Percentiles rank a stretch among this genome's conserved stretches.
Conservation (phyloP, 1,284 basidiomycete genomes). For the Omphalotus olearius region DNA sequence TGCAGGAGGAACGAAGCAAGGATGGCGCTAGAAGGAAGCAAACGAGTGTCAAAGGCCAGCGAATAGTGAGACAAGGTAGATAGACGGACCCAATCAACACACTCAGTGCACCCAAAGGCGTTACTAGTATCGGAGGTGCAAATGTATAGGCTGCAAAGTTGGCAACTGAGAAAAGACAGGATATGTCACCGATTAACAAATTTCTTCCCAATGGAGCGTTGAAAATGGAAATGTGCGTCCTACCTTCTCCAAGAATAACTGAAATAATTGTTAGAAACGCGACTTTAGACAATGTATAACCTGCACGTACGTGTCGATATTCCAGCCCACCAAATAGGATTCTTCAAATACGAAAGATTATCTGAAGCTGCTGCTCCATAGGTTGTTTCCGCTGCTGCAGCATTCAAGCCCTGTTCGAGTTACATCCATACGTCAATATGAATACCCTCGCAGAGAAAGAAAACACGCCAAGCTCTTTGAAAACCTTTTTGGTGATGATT, state of each 20-base stretch:
- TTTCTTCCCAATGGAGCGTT: neutral
- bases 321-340: constrained; percentile 98
- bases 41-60: constrained; percentile 14
- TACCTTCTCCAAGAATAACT: constrained; percentile 92
- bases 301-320: constrained; percentile 81
- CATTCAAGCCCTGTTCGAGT: constrained; percentile 68
- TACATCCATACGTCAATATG: neutral
- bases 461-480: constrained; percentile 14
- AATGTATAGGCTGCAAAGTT: constrained; percentile 99
- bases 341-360: constrained; percentile 82
- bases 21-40: constrained; percentile 59
- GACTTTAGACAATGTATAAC: constrained; percentile 9
- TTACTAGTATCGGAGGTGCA: constrained; percentile 95
- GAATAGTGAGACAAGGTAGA: neutral
- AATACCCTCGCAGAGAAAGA: constrained; percentile 3
- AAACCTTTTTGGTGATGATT: constrained; percentile 95
- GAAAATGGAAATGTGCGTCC: constrained; percentile 3
- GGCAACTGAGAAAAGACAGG: constrained; percentile 57
- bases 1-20: constrained; percentile 91
- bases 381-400: constrained; percentile 57
- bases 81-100: constrained; percentile 89
- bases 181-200: too few relatives aligned
- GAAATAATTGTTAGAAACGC: constrained; percentile 12
- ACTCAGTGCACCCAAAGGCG: constrained; percentile 91
- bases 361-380: constrained; percentile 66